Conservation (phyloP, 768 basidiomycete genomes). For the Lepiota brunneoincarnata region DNA sequence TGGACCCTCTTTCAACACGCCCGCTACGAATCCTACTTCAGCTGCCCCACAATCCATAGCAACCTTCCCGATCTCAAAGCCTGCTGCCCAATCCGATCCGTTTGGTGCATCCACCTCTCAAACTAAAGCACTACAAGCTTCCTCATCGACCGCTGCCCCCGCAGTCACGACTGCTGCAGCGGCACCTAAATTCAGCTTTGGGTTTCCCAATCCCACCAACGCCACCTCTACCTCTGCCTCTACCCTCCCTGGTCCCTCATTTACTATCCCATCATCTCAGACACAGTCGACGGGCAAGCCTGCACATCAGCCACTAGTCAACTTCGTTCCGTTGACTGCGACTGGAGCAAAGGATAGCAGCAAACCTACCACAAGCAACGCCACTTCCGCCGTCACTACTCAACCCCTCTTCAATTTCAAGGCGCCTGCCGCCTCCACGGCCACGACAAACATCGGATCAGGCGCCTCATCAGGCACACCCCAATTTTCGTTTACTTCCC, state of each 20-base stretch:
- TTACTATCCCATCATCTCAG: background rate
- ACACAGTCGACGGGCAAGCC: background rate
- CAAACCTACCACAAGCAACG: conserved; percentile 12
- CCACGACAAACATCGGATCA: conserved; percentile 3
- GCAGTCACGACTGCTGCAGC: conserved; percentile 22
- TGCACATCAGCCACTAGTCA: background rate
- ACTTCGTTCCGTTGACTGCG: conserved; percentile 6
- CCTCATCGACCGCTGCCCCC: conserved; percentile 15
- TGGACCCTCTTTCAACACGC: conserved; percentile 7
- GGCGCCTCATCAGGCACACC: conserved; percentile 9
- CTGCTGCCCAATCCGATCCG: conserved; percentile 8
- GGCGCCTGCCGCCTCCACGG: conserved; percentile 14
- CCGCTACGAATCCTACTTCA: conserved; percentile 4
- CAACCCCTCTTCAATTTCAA: conserved; percentile 22
- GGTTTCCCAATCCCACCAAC: conserved; percentile 10
- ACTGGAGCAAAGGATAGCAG: conserved; percentile 1
- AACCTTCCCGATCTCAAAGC: conserved; percentile 3
- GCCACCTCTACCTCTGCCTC: conserved; percentile 1
- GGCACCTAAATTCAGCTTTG: conserved; percentile 38
- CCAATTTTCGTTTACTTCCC: conserved; percentile 17
- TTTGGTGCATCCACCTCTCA: conserved; percentile 12
- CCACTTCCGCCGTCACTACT: conserved; percentile 19
- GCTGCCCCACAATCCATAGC: background rate
- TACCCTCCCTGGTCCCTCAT: background rate
- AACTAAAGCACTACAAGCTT: conserved; percentile 2